A percentile compares a stretch with the other conserved stretches of the same genome.
Evolutionary conservation across 768 basidiomycete species (phyloP).

Genomic region (Auricularia sp.): DNA sequence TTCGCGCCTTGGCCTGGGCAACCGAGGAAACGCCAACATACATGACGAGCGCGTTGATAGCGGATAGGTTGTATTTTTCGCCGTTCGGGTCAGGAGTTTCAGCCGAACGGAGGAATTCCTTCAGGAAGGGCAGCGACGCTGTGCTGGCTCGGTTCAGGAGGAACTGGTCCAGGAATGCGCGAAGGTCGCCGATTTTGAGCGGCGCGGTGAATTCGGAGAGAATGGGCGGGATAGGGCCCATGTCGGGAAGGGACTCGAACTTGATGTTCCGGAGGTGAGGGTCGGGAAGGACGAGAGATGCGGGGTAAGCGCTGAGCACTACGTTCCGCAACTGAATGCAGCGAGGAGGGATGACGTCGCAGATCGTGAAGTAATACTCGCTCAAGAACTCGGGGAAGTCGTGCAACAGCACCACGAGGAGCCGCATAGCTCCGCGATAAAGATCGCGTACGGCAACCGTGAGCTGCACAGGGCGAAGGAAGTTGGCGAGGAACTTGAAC

Average conservation of each 20-base stretch:
- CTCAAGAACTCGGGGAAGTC: conserved; percentile 98
- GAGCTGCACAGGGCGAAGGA: conserved; percentile 75
- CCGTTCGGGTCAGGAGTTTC: conserved; percentile 33
- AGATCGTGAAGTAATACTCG: conserved; percentile 92
- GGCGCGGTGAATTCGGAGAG: conserved; percentile 83
- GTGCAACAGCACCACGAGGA: conserved; percentile 90
- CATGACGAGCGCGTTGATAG: conserved; percentile 91
- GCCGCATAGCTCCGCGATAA: conserved; percentile 80
- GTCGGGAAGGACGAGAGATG: conserved; percentile 70
- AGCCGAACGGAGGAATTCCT: conserved; percentile 55
- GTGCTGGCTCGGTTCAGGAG: conserved; percentile 65
- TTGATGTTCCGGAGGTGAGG: conserved; percentile 68
- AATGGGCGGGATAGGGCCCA: conserved; percentile 86
- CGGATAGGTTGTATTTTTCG: conserved; percentile 73
- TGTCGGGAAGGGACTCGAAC: conserved; percentile 73
- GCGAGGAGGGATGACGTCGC: conserved; percentile 82
- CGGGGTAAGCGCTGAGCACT: conserved; percentile 91
- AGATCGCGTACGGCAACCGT: conserved; percentile 73
- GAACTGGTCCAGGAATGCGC: conserved; percentile 72
- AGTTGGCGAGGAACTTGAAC: conserved; percentile 89
- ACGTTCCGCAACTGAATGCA: conserved; percentile 97
- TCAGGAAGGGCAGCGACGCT: conserved; percentile 65
- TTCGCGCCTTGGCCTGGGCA: conserved; percentile 77
- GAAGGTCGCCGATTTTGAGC: conserved; percentile 72
- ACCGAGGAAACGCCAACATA: conserved; percentile 92